Conservation (phyloP, 306 rosid genomes). For the Delonix regia region DNA sequence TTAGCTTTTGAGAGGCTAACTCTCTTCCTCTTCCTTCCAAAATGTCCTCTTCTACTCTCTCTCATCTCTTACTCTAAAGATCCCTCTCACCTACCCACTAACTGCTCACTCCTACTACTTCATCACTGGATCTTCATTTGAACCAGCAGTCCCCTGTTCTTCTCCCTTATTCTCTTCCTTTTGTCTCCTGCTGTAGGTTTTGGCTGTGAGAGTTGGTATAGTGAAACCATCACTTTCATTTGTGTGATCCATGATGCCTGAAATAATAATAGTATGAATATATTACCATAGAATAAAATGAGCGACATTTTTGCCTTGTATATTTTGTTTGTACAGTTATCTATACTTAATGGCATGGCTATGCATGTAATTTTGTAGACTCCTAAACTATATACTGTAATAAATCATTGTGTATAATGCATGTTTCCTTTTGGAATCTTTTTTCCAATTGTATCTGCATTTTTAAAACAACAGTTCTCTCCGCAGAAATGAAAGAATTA, state of each 20-base stretch:
- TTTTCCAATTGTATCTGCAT: background rate
- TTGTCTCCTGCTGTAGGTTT: no score
- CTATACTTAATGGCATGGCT: background rate
- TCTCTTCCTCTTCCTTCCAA: no score
- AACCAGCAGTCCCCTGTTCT: no score
- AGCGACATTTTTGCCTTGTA: conserved; percentile 21
- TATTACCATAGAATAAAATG: background rate
- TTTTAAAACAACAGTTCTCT: background rate
- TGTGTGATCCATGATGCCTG: conserved; percentile 10
- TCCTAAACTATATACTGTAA: conserved; percentile 18
- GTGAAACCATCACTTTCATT: no score
- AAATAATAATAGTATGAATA: conserved; percentile 9
- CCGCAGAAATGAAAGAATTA: conserved; percentile 13
- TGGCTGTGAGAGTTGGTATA: no score
- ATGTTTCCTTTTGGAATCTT: conserved; percentile 25
- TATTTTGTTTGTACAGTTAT: conserved; percentile 2
- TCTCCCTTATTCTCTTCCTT: no score
- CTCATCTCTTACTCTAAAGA: no score
- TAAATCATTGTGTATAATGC: background rate
- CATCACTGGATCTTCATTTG: no score
- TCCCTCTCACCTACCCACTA: no score
- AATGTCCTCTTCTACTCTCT: no score
- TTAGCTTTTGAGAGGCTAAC: no score
- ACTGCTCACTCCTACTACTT: no score
- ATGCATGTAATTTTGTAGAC: conserved; percentile 16